Evolutionary conservation across 2,329 filamentous ascomycete genomes (phyloP), one percentile per base, ranked within the genome.

Genomic region (Aspergillus oerlinghausenensis): DNA sequence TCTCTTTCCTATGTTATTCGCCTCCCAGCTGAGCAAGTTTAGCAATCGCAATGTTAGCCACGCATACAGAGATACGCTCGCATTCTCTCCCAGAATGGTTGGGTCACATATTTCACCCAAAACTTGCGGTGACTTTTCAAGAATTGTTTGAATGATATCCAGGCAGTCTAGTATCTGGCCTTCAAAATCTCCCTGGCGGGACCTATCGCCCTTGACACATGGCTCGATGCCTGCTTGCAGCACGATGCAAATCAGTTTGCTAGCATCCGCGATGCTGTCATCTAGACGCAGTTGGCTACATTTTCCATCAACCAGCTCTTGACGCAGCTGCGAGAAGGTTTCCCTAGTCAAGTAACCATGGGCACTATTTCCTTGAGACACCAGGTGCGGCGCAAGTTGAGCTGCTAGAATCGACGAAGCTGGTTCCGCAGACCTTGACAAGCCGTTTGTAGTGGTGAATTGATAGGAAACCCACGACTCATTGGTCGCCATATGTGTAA

Each of bases 211-310:
- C 67, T 84, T 54, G 52, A 45, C 52, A 40, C 58, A 67, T 42
- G 67, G 64, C 63, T 92, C 88, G 11, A 97, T 79, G 23, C 91
- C 88, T 56, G 90, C 89, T 68, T 89, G 87, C 51, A 88, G 82
- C 64, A 94, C 89, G 60, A 96, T 88, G 67, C 89, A 92, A 52
- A 96, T 87, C 51, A 97, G 82, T 74, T 92, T 89, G 66, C 92
- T 88, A 64, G 95, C 93, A 70, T 95, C 87, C 51, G 87, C 82
- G 48, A 89, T 75, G 62, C 88, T 86, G 48, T 89, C 85, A 60
- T 87, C 83, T 1, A 79, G 68, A 11, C 84, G 82, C 32, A 75
- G 58, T 48, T 75, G 73, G 45, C 72, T 74, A 42, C 74, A 69
- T 48, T 73, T 72, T 49, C 73, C 74, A 54, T 81, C 79, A 11